Conservation (phyloP, 2,329 filamentous ascomycete genomes). For the Fusarium albosuccineum region DNA sequence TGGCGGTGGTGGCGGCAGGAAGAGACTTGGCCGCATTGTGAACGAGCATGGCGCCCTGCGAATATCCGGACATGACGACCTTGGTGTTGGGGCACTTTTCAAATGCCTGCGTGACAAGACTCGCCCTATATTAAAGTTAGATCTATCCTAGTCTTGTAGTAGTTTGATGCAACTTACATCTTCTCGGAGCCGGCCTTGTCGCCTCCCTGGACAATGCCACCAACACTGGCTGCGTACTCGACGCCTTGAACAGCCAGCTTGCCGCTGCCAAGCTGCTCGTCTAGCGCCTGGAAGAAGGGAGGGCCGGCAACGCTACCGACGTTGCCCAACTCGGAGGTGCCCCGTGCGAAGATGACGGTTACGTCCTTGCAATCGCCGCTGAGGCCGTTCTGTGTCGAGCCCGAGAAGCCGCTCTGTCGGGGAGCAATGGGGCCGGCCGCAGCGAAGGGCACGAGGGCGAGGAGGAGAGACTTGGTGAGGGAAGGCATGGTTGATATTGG, state of each 20-base stretch:
- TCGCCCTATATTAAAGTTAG: slow-evolving; percentile 30
- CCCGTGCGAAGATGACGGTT: slow-evolving; percentile 69
- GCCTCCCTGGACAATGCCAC: slow-evolving; percentile 61
- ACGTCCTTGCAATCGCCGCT: slow-evolving; percentile 49
- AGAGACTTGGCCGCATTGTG: slow-evolving; percentile 58
- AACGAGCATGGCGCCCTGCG: slow-evolving; percentile 55
- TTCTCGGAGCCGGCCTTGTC: slow-evolving; percentile 57
- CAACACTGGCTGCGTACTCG: slow-evolving; percentile 61
- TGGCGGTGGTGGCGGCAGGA: slow-evolving; percentile 50
- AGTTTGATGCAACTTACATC: slow-evolving; percentile 57
- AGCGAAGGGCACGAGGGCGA: slow-evolving; percentile 41
- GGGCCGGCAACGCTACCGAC: slow-evolving; percentile 64
- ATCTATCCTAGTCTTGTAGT: not conserved
- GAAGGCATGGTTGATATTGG: slow-evolving; percentile 36
- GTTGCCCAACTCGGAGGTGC: slow-evolving; percentile 65
- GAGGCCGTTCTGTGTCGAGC: slow-evolving; percentile 44
- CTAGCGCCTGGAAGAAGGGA: slow-evolving; percentile 62
- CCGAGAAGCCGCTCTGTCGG: slow-evolving; percentile 27
- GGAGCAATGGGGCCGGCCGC: slow-evolving; percentile 39
- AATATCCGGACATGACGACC: slow-evolving; percentile 62
- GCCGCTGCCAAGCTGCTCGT: slow-evolving; percentile 54
- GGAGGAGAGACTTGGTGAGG: slow-evolving; percentile 32
- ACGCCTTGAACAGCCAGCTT: slow-evolving; percentile 67
- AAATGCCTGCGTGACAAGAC: slow-evolving; percentile 50
- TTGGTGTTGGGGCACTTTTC: slow-evolving; percentile 59